Evolutionary conservation across 2,329 filamentous ascomycete species (phyloP), one percentile per base, ranked within the genome.

Genomic region (Ophiostoma novo-ulmi): DNA sequence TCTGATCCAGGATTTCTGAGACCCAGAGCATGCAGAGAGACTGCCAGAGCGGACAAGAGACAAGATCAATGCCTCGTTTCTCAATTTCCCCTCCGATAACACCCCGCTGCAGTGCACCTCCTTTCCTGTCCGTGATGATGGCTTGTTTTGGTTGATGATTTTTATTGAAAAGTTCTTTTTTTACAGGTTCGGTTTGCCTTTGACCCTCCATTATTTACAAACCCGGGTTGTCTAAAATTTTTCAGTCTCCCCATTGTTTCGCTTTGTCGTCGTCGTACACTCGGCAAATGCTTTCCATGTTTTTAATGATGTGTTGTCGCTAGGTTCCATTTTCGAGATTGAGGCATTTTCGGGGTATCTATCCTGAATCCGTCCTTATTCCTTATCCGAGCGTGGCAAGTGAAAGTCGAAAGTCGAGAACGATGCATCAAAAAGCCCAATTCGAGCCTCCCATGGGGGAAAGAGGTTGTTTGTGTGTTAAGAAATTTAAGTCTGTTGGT

Each of bases 401-500:
- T 39, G 41, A 67, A 68, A 52, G 67, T 67, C 67, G 70, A 69
- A 69, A 73, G 67, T 55, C 63, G 70, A 67, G 63, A 63, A 41
- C 63, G 64, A 31, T 52, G 13, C 69, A 63, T 70, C 17, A 72
- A 22, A 70, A 73, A 69, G 36, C 70, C 72, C 48, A 52, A 52
- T 36, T 71, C 73, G 68, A 48, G 44, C 68, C 71, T 73, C 73
- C 69, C 69, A 71, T 70, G 68, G 71, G 67, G 63, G 36, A 66
- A 68, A 70, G 70, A 73, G 69, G 70, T 52, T 68, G 71, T 67
- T 48, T 22, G 67, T 35, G 67, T 68, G 41, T 44, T 65, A 70
- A 70, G 67, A 63, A 55, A 70, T 72, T 74, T 74, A 74, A 70
- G 73, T 74, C 73, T 74, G 58, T 13, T 2, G 35, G 61, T 72